Percentiles rank a stretch among this genome's conserved stretches.
Conservation (phyloP, 1,284 basidiomycete genomes). For the Microbotryomycetes sp. region DNA sequence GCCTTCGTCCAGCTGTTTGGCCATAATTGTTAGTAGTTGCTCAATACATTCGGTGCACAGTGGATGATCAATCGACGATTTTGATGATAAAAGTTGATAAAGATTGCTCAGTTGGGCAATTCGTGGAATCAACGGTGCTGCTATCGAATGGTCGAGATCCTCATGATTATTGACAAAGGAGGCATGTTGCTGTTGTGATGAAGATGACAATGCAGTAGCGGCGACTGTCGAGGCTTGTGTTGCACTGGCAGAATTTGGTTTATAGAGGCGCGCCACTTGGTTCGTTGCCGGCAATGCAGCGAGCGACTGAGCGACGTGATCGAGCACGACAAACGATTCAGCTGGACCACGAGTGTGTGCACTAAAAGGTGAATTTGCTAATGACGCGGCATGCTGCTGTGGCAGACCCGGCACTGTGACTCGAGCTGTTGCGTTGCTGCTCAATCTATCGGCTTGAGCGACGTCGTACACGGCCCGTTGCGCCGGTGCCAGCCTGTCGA, state of each 20-base stretch:
- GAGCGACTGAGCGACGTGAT: conserved; percentile 51
- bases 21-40: conserved; percentile 66
- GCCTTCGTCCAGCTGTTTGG: conserved; percentile 74
- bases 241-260: conserved; percentile 42
- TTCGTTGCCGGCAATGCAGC: conserved; percentile 56
- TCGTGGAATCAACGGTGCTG: conserved; percentile 15
- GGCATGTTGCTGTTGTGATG: conserved; percentile 39
- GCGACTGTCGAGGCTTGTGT: conserved; percentile 40
- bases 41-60: conserved; percentile 91
- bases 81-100: conserved; percentile 15
- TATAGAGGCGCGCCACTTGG: conserved; percentile 47
- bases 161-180: conserved; percentile 38
- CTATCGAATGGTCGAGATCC: conserved; percentile 10
- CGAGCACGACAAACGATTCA: conserved; percentile 82
- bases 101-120: conserved; percentile 20
- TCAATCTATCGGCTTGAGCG: neutral
- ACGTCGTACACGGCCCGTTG: neutral
- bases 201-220: neutral
- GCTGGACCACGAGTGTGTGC: conserved; percentile 53
- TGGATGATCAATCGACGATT: conserved; percentile 66
- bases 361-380: conserved; percentile 55
- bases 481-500: neutral
- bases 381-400: no score
- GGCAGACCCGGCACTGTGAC: neutral
- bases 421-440: neutral